phyloP scores from a whole-genome alignment of 2,329 filamentous ascomycete genomes.

The Nigrospora oryzae region DNA sequence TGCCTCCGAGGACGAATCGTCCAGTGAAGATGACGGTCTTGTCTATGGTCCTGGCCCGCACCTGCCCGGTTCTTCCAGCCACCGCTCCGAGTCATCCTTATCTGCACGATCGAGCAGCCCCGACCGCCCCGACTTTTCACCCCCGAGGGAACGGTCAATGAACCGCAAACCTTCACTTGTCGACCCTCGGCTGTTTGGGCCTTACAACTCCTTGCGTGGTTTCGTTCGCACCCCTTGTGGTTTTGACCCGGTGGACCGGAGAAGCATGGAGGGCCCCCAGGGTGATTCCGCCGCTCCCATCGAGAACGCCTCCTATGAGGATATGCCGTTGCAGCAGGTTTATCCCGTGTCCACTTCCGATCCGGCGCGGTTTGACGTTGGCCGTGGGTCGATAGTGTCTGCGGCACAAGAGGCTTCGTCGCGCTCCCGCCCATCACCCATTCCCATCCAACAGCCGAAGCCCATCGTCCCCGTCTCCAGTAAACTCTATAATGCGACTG shows the following conservation, averaged over 20 bases:
- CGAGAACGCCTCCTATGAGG: conserved; percentile 26
- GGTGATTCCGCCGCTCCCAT: conserved; percentile 22
- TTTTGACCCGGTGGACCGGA: conserved; percentile 33
- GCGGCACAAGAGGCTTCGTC: conserved; percentile 29
- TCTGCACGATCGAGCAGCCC: not conserved
- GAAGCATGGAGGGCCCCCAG: conserved; percentile 22
- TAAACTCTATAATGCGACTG: conserved; percentile 52
- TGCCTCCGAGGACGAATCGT: conserved; percentile 40
- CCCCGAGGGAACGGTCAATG: conserved; percentile 9
- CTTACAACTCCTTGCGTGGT: conserved; percentile 51
- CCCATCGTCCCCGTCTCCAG: conserved; percentile 66
- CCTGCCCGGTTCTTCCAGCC: conserved; percentile 9
- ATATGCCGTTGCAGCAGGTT: conserved; percentile 48
- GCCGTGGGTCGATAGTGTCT: conserved; percentile 38
- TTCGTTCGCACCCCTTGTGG: conserved; percentile 47
- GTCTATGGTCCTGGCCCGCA: conserved; percentile 30
- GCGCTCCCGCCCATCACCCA: conserved; percentile 43
- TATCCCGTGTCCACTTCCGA: conserved; percentile 62
- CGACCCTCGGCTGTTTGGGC: conserved; percentile 51
- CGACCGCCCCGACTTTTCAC: conserved; percentile 2
- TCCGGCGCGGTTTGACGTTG: conserved; percentile 51
- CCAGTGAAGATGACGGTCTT: conserved; percentile 30
- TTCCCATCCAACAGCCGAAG: conserved; percentile 78
- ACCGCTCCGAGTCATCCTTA: conserved; percentile 5
- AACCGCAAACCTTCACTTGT: conserved; percentile 36